Evolutionary conservation across 73 alveolate genomes (phyloP).

Genomic region (Paramecium biaurelia): DNA sequence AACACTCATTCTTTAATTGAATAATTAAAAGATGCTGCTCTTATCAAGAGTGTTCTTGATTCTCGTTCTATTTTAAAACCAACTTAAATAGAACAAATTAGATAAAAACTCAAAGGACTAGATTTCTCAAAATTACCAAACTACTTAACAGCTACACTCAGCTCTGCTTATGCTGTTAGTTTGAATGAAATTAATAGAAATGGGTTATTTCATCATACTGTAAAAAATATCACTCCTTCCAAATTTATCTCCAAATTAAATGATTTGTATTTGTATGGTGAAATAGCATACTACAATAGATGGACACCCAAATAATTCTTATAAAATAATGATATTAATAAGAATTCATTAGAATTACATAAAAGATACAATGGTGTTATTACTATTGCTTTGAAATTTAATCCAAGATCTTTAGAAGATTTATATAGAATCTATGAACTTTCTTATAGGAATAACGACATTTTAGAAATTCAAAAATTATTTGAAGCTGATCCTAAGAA

Average conservation of each 20-base stretch:
- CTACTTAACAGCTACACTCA: neutral
- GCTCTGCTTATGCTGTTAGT: neutral
- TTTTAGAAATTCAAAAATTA: conserved; percentile 42
- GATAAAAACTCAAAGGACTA: neutral
- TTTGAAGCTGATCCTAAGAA: conserved; percentile 64
- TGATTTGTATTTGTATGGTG: conserved; percentile 58
- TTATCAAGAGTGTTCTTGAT: neutral
- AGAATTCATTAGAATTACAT: conserved; percentile 69
- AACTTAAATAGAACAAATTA: neutral
- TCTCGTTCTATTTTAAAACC: conserved; percentile 23
- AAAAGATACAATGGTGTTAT: conserved; percentile 73
- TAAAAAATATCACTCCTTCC: neutral
- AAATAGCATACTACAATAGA: conserved; percentile 64
- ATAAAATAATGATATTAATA: conserved; percentile 52
- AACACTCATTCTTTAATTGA: neutral
- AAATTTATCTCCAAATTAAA: neutral
- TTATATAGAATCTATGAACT: conserved; percentile 60
- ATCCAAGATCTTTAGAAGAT: conserved; percentile 61
- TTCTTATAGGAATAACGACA: conserved; percentile 61
- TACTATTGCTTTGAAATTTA: conserved; percentile 61
- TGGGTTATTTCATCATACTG: neutral
- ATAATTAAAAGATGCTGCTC: conserved; percentile 37
- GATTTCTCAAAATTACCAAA: neutral
- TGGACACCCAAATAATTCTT: conserved; percentile 66
- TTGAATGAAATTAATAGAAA: neutral